Conservation (phyloP, 495 filamentous ascomycete species). For the Talaromyces wortmannii region DNA sequence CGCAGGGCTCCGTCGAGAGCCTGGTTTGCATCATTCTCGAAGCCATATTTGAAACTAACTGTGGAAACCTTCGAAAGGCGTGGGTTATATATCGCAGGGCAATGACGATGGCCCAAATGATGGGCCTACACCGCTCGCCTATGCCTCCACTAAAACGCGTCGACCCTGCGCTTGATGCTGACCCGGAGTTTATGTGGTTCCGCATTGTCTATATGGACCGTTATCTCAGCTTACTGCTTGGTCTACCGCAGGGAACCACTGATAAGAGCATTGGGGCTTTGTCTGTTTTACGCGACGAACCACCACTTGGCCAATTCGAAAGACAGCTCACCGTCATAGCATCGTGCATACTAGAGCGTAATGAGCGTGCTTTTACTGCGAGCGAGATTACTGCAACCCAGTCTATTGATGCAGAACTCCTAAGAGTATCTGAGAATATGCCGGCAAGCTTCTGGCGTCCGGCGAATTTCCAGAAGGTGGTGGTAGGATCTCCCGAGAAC, state of each 20-base stretch:
- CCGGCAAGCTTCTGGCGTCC: slow-evolving; percentile 2
- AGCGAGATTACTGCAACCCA: not conserved
- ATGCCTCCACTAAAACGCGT: not conserved
- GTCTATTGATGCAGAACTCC: slow-evolving; percentile 1
- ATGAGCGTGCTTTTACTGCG: not conserved
- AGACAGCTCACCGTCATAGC: not conserved
- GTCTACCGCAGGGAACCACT: not conserved
- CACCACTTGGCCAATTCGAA: not conserved
- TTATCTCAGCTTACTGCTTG: not conserved
- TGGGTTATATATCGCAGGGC: slow-evolving; percentile 35
- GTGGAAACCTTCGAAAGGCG: slow-evolving; percentile 34
- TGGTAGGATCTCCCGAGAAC: not conserved
- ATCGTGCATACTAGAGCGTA: not conserved
- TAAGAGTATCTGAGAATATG: not conserved
- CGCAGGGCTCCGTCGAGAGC: slow-evolving; percentile 30
- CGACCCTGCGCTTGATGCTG: not conserved
- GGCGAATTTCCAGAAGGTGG: not conserved
- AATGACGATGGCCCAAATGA: not conserved
- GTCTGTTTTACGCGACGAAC: not conserved
- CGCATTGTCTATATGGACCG: not conserved
- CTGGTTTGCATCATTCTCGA: slow-evolving; percentile 39
- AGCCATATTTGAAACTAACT: slow-evolving; percentile 29
- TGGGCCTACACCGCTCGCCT: not conserved
- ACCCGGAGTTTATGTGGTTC: not conserved
- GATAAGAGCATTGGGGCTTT: not conserved